A percentile compares a stretch with the other conserved stretches of the same genome.
phyloP scores from a whole-genome alignment of 2,329 filamentous ascomycete genomes.

The Fusarium sororula region DNA sequence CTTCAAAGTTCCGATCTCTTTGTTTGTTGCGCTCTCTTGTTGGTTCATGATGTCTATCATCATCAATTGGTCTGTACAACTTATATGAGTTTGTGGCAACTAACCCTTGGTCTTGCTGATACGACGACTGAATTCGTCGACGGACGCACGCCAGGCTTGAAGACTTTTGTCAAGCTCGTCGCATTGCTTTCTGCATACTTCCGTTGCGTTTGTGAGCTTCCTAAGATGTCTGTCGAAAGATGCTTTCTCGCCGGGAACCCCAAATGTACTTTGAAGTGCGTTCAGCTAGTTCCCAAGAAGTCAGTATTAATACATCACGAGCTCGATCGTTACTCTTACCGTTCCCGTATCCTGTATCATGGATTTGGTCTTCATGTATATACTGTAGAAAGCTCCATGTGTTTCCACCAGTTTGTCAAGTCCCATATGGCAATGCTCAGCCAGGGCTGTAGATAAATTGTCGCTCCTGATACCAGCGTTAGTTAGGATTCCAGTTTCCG shows the following conservation, averaged over 20 bases:
- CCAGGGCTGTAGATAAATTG: background rate
- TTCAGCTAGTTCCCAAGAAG: background rate
- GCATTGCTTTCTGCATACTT: background rate
- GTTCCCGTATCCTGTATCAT: background rate
- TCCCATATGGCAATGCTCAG: background rate
- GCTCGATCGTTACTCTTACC: background rate
- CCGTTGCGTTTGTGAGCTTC: background rate
- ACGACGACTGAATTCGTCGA: background rate
- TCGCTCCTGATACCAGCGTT: background rate
- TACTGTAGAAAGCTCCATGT: background rate
- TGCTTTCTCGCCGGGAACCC: background rate
- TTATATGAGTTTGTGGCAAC: background rate
- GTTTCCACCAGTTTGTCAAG: background rate
- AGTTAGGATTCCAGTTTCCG: background rate
- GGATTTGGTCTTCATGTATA: background rate
- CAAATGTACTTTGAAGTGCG: background rate
- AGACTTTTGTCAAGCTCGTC: background rate
- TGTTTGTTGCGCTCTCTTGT: background rate
- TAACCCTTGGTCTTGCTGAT: background rate
- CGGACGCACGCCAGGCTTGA: background rate
- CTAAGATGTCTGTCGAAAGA: background rate
- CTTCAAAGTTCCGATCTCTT: background rate
- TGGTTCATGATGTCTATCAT: background rate
- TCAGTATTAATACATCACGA: background rate
- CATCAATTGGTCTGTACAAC: background rate